Evolutionary conservation across 2,329 filamentous ascomycete species (phyloP).

Genomic region (Exophiala sp.): DNA sequence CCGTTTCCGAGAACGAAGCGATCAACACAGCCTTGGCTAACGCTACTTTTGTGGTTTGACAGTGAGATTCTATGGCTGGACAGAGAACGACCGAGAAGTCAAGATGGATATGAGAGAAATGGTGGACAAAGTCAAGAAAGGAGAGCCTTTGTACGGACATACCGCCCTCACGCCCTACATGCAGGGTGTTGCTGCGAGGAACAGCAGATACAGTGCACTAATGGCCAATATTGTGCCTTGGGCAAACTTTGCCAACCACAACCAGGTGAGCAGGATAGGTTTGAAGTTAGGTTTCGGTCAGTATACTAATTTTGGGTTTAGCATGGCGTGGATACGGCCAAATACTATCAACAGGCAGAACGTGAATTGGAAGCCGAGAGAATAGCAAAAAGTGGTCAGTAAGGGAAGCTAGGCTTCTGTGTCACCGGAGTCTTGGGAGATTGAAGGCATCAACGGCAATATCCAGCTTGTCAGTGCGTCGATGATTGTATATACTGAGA

Average conservation of each 20-base stretch:
- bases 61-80: slow-evolving; percentile 95
- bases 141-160: slow-evolving; percentile 81
- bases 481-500: no score
- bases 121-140: slow-evolving; percentile 91
- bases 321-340: slow-evolving; percentile 95
- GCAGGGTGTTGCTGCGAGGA: slow-evolving; percentile 86
- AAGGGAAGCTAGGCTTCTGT: no score
- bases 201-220: slow-evolving; percentile 83
- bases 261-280: slow-evolving; percentile 46
- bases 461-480: no score
- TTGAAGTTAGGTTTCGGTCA: not conserved
- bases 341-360: slow-evolving; percentile 96
- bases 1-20: not conserved
- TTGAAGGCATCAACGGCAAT: no score
- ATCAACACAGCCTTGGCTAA: not conserved
- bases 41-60: slow-evolving; percentile 10
- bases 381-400: slow-evolving; percentile 14
- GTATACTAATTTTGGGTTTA: slow-evolving; percentile 35
- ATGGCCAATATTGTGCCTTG: slow-evolving; percentile 82
- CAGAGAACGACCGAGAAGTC: slow-evolving; percentile 83
- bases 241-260: slow-evolving; percentile 99
- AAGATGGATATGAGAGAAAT: slow-evolving; percentile 98
- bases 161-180: slow-evolving; percentile 75
- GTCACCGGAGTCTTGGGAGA: no score
- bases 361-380: slow-evolving; percentile 78